Base-by-base conservation (phyloP, 257 asterid species). In the Solanum rostratum region DNA sequence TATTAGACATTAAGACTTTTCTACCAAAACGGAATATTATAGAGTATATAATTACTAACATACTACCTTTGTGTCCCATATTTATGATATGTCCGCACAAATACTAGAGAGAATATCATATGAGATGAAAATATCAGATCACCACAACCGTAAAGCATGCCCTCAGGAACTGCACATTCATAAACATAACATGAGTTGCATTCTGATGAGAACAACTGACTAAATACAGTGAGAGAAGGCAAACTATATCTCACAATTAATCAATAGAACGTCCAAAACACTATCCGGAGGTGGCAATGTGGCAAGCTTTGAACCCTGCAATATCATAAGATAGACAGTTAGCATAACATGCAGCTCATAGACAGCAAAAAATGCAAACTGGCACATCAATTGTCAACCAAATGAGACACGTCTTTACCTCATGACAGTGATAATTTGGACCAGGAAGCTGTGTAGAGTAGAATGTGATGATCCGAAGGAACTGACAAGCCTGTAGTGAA, bases 371-470 rank as follows among this genome's bases (percentile, higher is more conserved):
- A 69, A 18, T 69, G 41, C n/a, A 59, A 16, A 78, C n/a, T 15
- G 27, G 68, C 37, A 73, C 79, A 39, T 69, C 27, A 7, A 74
- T 49, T 14, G 46, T 74, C 62, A 49, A 49, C 43, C 81, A 16
- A 14, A 24, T 49, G 62, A 49, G 43, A 24, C 1, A 70, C 12
- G 74, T 27, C 68, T 87, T 85, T 89, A 96, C 99, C 98, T 94
- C 99, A 22, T 98, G 98, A 71, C 99, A 96, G 82, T 96, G 99
- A 85, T 96, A 94, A 87, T 96, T 96, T 79, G 99, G 98, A 86
- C 99, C 99, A 5, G 98, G 99, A 60, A 96, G 97, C 83, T 96
- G 99, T 79, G 99, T 96, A 59, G 99, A 96, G 87, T 96, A 96
- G 91, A 96, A 96, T 41, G 98, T 94, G 29, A 96, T 84, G 86